A percentile compares a stretch with the other conserved stretches of the same genome.
Evolutionary conservation across 352 stramenopile species (phyloP).

Genomic region (Globisporangium orthogonon): DNA sequence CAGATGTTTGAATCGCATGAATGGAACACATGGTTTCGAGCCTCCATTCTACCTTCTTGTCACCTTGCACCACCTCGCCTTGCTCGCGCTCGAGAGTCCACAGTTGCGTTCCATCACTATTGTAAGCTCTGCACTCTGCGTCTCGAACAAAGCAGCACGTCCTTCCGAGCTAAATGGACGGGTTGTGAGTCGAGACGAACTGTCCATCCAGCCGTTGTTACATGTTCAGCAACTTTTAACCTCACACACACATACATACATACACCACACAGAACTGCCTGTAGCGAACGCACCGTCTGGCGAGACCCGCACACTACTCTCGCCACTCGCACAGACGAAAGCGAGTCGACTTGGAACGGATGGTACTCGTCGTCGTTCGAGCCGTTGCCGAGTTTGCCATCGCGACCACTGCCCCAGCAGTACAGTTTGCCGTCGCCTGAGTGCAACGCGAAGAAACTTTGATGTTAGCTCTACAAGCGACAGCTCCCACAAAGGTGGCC

Average conservation of each 20-base stretch:
- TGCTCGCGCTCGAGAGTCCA: too few species aligned
- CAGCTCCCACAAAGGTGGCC: too few species aligned
- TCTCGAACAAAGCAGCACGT: neutral
- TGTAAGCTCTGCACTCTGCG: neutral
- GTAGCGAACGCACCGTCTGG: slow-evolving; percentile 45
- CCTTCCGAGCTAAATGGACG: neutral
- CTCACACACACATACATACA: neutral
- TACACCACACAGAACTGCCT: neutral
- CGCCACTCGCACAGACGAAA: slow-evolving; percentile 51
- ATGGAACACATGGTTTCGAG: too few species aligned
- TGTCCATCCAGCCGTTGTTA: neutral
- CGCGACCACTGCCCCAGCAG: slow-evolving; percentile 56
- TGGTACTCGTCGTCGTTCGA: slow-evolving; percentile 45
- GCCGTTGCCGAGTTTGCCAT: slow-evolving; percentile 68
- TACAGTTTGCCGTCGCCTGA: slow-evolving; percentile 55
- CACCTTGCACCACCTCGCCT: too few species aligned
- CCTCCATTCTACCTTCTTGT: too few species aligned
- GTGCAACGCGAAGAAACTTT: neutral
- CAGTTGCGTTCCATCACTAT: neutral
- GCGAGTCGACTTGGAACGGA: slow-evolving; percentile 39
- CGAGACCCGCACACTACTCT: slow-evolving; percentile 39
- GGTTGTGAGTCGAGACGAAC: slow-evolving; percentile 4
- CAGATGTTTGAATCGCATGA: too few species aligned
- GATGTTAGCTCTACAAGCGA: neutral
- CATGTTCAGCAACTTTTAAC: neutral